These are phyloP conservation scores for Ogataea naganishii DNA, from an alignment of 805 yeast species.

Conservation along the genomic window DNA sequence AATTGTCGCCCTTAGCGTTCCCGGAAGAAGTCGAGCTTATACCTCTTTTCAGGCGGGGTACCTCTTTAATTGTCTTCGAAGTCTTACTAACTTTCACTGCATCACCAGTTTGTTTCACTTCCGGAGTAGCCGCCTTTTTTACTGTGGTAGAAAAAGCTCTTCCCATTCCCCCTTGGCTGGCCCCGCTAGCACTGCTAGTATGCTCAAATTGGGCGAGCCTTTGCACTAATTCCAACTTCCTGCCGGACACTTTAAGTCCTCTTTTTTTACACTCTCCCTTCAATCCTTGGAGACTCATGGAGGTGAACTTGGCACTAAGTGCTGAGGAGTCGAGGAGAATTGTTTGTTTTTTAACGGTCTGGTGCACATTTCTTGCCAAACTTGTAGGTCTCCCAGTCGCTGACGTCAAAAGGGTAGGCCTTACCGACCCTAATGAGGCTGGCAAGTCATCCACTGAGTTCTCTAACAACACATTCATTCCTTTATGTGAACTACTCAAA, in stretches of 20 bases:
- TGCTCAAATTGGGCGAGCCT: conserved; percentile 16
- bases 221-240: conserved; percentile 46
- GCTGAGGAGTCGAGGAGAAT: conserved; percentile 17
- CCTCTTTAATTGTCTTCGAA: too few relatives aligned
- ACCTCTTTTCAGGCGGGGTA: conserved; percentile 6
- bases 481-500: conserved; percentile 4
- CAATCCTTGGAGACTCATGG: conserved; percentile 45
- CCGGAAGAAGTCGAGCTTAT: conserved; percentile 14
- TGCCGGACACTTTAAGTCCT: conserved; percentile 55
- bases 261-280: conserved; percentile 51
- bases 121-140: conserved; percentile 3
- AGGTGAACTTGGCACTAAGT: conserved; percentile 17
- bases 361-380: conserved; percentile 23
- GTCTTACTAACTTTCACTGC: too few relatives aligned
- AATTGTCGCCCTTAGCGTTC: conserved; percentile 44
- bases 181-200: too few relatives aligned
- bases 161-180: too few relatives aligned
- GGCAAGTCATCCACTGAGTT: conserved; percentile 7
- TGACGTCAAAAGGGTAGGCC: conserved; percentile 6
- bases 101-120: conserved; percentile 2
- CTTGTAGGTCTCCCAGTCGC: too few relatives aligned
- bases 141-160: conserved; percentile 9
- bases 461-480: background rate
- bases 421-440: background rate
- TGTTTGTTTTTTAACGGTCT: conserved; percentile 24